Evolutionary conservation across 106 monocot genomes (phyloP).

Genomic region (Allium sativum): DNA sequence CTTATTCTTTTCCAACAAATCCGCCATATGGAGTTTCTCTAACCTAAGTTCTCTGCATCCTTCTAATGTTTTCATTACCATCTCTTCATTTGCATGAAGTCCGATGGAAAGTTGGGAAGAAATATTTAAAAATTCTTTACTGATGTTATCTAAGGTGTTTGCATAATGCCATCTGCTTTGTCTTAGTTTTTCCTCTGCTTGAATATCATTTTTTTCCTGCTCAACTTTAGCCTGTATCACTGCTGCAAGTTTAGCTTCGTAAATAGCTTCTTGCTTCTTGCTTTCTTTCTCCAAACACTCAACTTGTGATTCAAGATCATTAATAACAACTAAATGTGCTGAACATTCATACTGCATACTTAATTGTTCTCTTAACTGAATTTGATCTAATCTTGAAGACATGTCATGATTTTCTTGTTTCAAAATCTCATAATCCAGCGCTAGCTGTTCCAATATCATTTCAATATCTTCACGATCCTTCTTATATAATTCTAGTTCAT

Average conservation of each 20-base stretch:
- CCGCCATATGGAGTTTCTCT: slow-evolving; percentile 50
- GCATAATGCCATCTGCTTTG: slow-evolving; percentile 46
- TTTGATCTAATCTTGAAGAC: slow-evolving; percentile 66
- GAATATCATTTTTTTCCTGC: slow-evolving; percentile 72
- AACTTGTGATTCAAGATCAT: slow-evolving; percentile 75
- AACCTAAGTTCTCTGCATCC: slow-evolving; percentile 48
- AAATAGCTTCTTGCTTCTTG: slow-evolving; percentile 40
- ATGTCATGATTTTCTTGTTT: slow-evolving; percentile 96
- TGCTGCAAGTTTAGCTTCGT: slow-evolving; percentile 47
- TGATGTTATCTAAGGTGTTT: slow-evolving; percentile 46
- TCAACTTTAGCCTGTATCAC: slow-evolving; percentile 48
- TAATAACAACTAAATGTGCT: slow-evolving; percentile 68
- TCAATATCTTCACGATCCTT: slow-evolving; percentile 87
- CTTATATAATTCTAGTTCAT: slow-evolving; percentile 69
- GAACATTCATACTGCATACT: slow-evolving; percentile 96
- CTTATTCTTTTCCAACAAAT: slow-evolving; percentile 39
- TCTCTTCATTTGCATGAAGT: slow-evolving; percentile 57
- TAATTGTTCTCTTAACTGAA: slow-evolving; percentile 71
- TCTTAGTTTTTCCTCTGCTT: slow-evolving; percentile 62
- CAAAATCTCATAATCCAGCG: slow-evolving; percentile 91
- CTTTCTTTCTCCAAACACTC: slow-evolving; percentile 76
- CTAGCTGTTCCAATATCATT: slow-evolving; percentile 98
- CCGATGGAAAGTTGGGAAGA: slow-evolving; percentile 47
- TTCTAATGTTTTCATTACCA: slow-evolving; percentile 39
- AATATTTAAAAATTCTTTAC: slow-evolving; percentile 53